Evolutionary conservation across 2,329 filamentous ascomycete species (phyloP), one percentile per base, ranked within the genome.

Genomic region (Domatiomyces catenatus): DNA sequence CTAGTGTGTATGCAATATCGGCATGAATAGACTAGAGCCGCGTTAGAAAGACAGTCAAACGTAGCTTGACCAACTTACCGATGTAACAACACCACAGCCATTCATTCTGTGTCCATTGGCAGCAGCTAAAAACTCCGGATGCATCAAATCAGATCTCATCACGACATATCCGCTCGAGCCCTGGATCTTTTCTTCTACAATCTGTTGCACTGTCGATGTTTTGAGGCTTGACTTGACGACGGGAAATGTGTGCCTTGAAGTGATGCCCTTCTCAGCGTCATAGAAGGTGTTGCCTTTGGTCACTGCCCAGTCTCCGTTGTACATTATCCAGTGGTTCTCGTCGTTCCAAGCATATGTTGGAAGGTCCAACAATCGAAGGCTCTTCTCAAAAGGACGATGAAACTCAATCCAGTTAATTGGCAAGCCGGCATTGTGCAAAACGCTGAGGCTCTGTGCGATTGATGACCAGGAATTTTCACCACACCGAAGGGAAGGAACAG

Each of bases 291-390:
- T n/a, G n/a, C n/a, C n/a, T n/a, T n/a, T n/a, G n/a, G n/a, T n/a
- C n/a, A n/a, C n/a, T n/a, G n/a, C n/a, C n/a, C n/a, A n/a, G n/a
- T n/a, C n/a, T n/a, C n/a, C n/a, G n/a, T 73, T 71, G 63, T 83
- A 83, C 61, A 77, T 75, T 12, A 83, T 72, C 80, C 80, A 84
- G 65, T 85, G 84, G 56, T 76, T 77, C 70, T 85, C 84, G 53
- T 75, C 68, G 62, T 86, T 79, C 62, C 81, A 86, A 0, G 71
- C 71, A 61, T 86, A 86, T 0, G 74, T 72, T 1, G 81, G 81
- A 6, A 86, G 69, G 17, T 75, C 68, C 12, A 84, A 66, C 8
- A 85, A 67, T 32, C 74, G 68, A 32, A 80, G 74, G 1, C 70
- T 70, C 28, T 67, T 61, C 58, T 76, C 74, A 63, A 80, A 84